Conservation (phyloP, 1,284 basidiomycete species). For the Cutaneotrichosporon sp. region DNA sequence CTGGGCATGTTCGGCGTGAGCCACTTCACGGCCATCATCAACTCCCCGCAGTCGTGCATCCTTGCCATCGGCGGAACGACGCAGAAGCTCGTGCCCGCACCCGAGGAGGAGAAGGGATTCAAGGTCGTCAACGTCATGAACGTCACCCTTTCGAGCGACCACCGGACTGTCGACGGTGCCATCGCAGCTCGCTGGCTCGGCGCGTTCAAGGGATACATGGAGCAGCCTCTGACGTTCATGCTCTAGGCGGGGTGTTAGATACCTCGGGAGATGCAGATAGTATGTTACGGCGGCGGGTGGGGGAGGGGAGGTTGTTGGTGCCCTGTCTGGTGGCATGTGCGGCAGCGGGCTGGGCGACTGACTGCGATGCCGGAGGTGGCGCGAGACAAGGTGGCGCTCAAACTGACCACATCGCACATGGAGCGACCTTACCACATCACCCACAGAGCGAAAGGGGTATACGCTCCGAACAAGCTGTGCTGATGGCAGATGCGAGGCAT, state of each 20-base stretch:
- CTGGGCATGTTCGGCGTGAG: conserved; percentile 96
- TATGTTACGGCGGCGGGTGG: background rate
- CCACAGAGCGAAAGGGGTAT: too few species aligned
- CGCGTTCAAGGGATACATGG: conserved; percentile 95
- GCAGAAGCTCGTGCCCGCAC: conserved; percentile 78
- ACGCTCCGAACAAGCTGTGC: too few species aligned
- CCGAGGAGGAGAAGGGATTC: conserved; percentile 82
- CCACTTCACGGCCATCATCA: conserved; percentile 99
- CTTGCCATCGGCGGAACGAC: conserved; percentile 91
- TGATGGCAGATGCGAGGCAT: too few species aligned
- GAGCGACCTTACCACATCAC: too few species aligned
- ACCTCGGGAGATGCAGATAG: background rate
- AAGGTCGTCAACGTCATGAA: conserved; percentile 92
- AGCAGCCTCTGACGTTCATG: conserved; percentile 94
- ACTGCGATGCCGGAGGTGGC: too few species aligned
- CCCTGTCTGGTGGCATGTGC: background rate
- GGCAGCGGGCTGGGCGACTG: background rate
- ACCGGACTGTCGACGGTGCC: conserved; percentile 92
- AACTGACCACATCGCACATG: too few species aligned
- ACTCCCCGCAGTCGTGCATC: conserved; percentile 96
- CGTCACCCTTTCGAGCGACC: conserved; percentile 92
- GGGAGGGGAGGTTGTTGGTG: background rate
- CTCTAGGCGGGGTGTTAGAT: conserved; percentile 56
- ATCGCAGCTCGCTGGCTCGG: conserved; percentile 85
- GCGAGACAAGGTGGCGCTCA: too few species aligned